Conservation (phyloP, 371 early-diverging fungal species). For the Chytridiales sp. region DNA sequence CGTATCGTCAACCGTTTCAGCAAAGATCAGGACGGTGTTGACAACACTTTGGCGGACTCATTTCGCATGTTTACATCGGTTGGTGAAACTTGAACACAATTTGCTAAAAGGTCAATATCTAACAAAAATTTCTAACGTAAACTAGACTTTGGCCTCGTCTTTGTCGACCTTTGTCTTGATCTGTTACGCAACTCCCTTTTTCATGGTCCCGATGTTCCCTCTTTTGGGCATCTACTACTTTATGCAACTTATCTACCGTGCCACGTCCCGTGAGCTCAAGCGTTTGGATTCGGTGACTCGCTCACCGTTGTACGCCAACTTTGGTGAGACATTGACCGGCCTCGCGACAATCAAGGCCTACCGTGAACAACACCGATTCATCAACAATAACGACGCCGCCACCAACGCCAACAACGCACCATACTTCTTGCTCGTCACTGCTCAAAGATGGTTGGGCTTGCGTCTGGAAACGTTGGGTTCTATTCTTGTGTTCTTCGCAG, state of each 20-base stretch:
- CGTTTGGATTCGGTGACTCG: constrained; percentile 51
- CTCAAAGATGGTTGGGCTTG: constrained; percentile 86
- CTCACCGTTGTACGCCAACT: constrained; percentile 48
- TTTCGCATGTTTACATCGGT: constrained; percentile 69
- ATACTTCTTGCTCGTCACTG: constrained; percentile 69
- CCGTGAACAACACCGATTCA: constrained; percentile 58
- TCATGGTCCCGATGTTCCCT: constrained; percentile 36
- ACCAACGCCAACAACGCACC: constrained; percentile 78
- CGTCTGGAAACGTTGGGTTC: constrained; percentile 76
- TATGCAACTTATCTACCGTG: constrained; percentile 44
- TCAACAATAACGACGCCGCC: constrained; percentile 62
- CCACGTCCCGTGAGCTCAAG: constrained; percentile 51
- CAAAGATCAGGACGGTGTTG: constrained; percentile 48
- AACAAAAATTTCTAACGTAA: too few relatives aligned
- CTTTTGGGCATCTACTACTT: constrained; percentile 43
- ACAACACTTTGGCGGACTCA: constrained; percentile 63
- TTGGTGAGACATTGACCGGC: constrained; percentile 50
- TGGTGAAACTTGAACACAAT: too few relatives aligned
- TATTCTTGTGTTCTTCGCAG: constrained; percentile 47
- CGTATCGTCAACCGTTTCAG: constrained; percentile 81
- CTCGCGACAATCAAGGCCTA: constrained; percentile 47
- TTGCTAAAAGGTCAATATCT: too few relatives aligned
- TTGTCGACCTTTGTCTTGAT: constrained; percentile 63
- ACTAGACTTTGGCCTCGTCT: constrained; percentile 60
- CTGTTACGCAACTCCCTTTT: constrained; percentile 47